phyloP scores from a whole-genome alignment of 371 early-diverging fungal species.

The Actinomucor elegans region DNA sequence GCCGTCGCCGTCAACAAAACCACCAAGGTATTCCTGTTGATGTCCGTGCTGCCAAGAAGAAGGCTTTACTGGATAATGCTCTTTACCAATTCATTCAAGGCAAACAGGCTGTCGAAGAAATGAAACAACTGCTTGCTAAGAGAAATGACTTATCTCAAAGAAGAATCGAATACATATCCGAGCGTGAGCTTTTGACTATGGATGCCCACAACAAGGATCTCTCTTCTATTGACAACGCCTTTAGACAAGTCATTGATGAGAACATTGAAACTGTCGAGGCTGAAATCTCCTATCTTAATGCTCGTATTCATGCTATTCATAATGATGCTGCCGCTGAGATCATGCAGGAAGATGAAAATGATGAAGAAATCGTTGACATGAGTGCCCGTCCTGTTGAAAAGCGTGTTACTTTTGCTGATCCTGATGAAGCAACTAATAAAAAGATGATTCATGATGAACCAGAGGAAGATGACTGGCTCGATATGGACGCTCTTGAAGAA shows the following conservation, averaged over 20 bases:
- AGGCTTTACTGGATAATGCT: conserved; percentile 60
- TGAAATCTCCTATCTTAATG: conserved; percentile 74
- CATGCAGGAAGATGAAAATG: conserved; percentile 46
- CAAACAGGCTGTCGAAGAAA: conserved; percentile 44
- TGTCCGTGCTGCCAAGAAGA: conserved; percentile 44
- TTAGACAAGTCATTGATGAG: conserved; percentile 75
- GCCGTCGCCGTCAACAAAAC: background rate
- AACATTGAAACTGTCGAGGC: conserved; percentile 80
- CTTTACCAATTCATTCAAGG: conserved; percentile 42
- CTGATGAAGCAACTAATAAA: background rate
- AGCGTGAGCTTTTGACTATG: conserved; percentile 62
- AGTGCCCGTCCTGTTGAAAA: conserved; percentile 16
- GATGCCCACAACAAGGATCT: conserved; percentile 37
- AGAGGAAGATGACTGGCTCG: conserved; percentile 24
- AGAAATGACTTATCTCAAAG: conserved; percentile 63
- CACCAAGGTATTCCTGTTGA: conserved; percentile 16
- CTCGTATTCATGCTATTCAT: conserved; percentile 67
- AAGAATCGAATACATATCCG: conserved; percentile 62
- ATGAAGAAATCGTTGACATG: conserved; percentile 21
- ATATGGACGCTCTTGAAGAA: conserved; percentile 47
- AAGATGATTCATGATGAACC: background rate
- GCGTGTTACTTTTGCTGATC: conserved; percentile 42
- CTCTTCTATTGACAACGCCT: conserved; percentile 44
- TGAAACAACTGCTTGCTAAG: conserved; percentile 41
- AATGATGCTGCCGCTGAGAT: conserved; percentile 62